These are phyloP conservation scores for Penicillium polonicum DNA, from an alignment of 2,329 filamentous ascomycete species.

Conservation along the genomic window DNA sequence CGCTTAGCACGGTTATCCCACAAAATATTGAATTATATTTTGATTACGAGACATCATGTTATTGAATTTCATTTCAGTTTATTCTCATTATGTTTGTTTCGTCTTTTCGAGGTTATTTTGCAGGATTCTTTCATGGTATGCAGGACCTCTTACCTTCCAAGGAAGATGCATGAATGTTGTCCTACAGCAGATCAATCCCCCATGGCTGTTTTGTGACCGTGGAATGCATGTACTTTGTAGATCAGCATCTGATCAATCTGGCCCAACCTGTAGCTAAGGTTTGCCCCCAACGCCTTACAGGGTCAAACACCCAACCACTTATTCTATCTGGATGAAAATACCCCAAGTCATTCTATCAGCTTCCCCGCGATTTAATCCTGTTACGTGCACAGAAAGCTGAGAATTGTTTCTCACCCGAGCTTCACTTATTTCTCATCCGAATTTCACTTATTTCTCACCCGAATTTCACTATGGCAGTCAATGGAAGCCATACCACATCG, in stretches of 20 bases:
- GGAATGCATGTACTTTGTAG: neutral
- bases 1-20: too few relatives aligned
- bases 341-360: neutral
- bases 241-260: neutral
- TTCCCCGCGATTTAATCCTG: neutral
- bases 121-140: neutral
- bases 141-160: neutral
- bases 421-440: neutral
- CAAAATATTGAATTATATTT: too few relatives aligned
- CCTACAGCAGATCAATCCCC: neutral
- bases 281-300: neutral
- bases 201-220: neutral
- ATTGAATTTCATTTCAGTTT: neutral
- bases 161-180: neutral
- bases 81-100: too few relatives aligned
- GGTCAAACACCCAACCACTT: neutral
- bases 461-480: neutral
- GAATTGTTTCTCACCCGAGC: neutral
- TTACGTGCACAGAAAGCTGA: neutral
- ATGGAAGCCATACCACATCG: neutral
- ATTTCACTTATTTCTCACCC: neutral
- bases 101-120: too few relatives aligned
- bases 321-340: neutral
- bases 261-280: neutral
- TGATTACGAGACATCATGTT: neutral